Base-by-base conservation (phyloP, 75 land plant species). In the Pseudotsuga menziesii region DNA sequence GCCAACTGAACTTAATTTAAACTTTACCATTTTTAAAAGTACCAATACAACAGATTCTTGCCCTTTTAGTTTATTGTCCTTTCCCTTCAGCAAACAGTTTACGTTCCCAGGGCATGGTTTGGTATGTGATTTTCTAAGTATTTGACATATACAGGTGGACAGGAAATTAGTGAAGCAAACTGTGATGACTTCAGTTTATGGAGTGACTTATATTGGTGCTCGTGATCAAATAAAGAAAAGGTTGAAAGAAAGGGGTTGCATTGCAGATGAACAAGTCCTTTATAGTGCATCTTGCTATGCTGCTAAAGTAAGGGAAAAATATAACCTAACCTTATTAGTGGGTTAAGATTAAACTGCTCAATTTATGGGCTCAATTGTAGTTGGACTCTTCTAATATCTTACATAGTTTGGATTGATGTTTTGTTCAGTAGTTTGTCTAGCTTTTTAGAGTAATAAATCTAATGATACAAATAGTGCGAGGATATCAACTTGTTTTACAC, bases 141-240 rank as follows among this genome's bases (percentile, higher is more conserved):
- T 41, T 69, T 36, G 72, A 69, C 48, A 23, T 76, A 58, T 84
- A 76, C 83, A 96, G 99, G 94, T 96, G 77, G 99, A 96, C 62
- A 76, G 99, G 60, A 96, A 96, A 77, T 79, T 96, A 73, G 99
- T 96, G 71, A 96, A 96, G 84, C 99, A 96, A 77, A 96, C 99
- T 35, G 99, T 96, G 36, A 96, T 96, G 99, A 96, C 99, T 69
- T 96, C 99, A 59, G 99, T 96, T 0, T 96, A 96, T 85, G 99
- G 99, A 58, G 98, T 97, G 9, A 97, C 99, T 7, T 97, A 85
- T 81, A 82, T 92, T 75, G 99, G 99, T 57, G 99, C 99, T 12
- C 91, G 98, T 56, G 94, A 89, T 60, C 99, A 97, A 67, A 97
- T 97, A 67, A 84, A 83, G 70, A 89, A 79, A 63, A 90, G 99